phyloP scores from a whole-genome alignment of 2,329 filamentous ascomycete genomes.

The Chaetomiaceae sp. region DNA sequence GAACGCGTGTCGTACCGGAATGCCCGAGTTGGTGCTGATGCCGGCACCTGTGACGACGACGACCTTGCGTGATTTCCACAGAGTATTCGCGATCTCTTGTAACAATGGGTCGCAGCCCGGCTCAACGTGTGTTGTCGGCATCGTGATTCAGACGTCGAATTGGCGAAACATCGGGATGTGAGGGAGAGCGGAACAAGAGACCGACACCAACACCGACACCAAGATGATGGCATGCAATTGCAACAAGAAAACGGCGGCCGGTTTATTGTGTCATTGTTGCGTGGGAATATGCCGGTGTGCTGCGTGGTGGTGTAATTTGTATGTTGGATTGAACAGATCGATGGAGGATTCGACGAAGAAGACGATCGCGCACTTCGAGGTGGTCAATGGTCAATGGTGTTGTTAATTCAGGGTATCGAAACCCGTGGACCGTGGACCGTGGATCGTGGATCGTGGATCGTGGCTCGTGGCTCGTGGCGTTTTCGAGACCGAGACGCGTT shows the following conservation, averaged over 20 bases:
- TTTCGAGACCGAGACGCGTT: constrained; percentile 14
- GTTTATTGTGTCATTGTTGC: constrained; percentile 8
- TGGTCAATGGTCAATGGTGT: too few relatives aligned
- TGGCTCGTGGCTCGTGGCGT: too few relatives aligned
- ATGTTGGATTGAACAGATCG: too few relatives aligned
- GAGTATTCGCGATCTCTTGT: constrained; percentile 59
- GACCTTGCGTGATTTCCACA: constrained; percentile 63
- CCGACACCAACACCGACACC: too few relatives aligned
- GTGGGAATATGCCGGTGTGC: too few relatives aligned
- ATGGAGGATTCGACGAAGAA: too few relatives aligned
- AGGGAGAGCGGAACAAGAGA: neutral
- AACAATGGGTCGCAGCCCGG: constrained; percentile 49
- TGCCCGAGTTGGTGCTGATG: constrained; percentile 71
- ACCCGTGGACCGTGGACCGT: too few relatives aligned
- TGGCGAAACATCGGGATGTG: neutral
- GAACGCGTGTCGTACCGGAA: constrained; percentile 52
- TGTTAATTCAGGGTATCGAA: too few relatives aligned
- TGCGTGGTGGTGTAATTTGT: too few relatives aligned
- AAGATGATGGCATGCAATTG: too few relatives aligned
- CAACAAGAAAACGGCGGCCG: neutral
- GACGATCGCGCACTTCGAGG: too few relatives aligned
- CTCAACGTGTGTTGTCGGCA: constrained; percentile 56
- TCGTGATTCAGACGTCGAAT: constrained; percentile 26
- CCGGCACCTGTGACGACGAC: constrained; percentile 68
- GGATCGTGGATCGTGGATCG: too few relatives aligned